Conservation (phyloP, 2,329 filamentous ascomycete genomes). For the Hypomyces rosellus region DNA sequence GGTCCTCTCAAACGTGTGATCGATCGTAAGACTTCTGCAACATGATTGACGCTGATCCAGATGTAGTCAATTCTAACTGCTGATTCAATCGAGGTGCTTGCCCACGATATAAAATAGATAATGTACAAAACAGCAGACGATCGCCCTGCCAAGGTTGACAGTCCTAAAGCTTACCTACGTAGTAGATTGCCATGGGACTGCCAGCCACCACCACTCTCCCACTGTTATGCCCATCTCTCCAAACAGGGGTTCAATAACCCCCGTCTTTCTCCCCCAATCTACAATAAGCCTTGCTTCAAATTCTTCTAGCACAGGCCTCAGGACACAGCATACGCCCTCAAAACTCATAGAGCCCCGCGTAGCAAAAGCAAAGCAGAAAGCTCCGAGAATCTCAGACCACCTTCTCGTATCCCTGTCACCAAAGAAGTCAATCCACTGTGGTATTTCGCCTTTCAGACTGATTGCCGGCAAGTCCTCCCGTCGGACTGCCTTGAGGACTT, state of each 20-base stretch:
- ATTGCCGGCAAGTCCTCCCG: slow-evolving; percentile 35
- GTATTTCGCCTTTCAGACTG: slow-evolving; percentile 46
- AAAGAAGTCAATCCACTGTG: slow-evolving; percentile 68
- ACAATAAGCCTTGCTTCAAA: slow-evolving; percentile 57
- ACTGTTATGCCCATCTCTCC: slow-evolving; percentile 38
- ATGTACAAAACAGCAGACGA: too few species aligned
- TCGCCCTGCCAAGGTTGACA: too few species aligned
- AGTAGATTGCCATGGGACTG: slow-evolving; percentile 30
- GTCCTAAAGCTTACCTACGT: too few species aligned
- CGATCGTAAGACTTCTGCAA: too few species aligned
- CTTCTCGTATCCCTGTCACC: slow-evolving; percentile 50
- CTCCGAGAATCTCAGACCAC: slow-evolving; percentile 59
- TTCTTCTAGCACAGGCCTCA: slow-evolving; percentile 53
- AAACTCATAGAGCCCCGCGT: slow-evolving; percentile 53
- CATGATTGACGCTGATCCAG: too few species aligned
- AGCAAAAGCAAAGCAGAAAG: slow-evolving; percentile 56
- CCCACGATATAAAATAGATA: too few species aligned
- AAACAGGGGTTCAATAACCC: slow-evolving; percentile 40
- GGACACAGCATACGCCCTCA: slow-evolving; percentile 45
- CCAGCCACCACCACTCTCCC: slow-evolving; percentile 64
- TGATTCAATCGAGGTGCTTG: too few species aligned
- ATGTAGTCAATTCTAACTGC: too few species aligned
- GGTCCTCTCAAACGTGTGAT: too few species aligned
- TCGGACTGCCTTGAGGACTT: slow-evolving; percentile 31
- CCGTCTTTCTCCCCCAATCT: slow-evolving; percentile 51